phyloP scores from a whole-genome alignment of 2,329 filamentous ascomycete genomes.

The Cercospora sesami region DNA sequence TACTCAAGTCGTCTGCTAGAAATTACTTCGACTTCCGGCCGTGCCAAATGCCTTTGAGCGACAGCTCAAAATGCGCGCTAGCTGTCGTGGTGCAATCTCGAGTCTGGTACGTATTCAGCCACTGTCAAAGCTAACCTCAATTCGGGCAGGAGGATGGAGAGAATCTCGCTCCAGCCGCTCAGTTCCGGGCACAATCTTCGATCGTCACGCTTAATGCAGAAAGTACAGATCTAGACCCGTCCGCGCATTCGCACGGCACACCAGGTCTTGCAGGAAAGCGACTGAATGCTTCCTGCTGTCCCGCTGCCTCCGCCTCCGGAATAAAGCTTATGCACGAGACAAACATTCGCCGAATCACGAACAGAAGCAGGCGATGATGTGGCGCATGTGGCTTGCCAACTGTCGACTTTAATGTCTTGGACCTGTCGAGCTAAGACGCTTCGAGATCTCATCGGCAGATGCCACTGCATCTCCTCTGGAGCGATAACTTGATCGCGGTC shows the following conservation, averaged over 20 bases:
- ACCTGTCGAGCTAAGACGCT: not conserved
- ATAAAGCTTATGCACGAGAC: not conserved
- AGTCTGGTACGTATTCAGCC: no score
- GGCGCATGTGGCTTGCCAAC: not conserved
- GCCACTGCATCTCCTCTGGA: not conserved
- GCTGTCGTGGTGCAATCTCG: no score
- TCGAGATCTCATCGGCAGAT: not conserved
- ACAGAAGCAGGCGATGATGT: not conserved
- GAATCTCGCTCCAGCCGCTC: not conserved
- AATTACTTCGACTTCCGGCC: no score
- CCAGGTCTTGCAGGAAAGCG: not conserved
- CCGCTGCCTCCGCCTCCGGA: not conserved
- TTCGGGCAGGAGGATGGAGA: not conserved
- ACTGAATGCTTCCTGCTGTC: not conserved
- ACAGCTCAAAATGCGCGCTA: no score
- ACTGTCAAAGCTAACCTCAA: not conserved
- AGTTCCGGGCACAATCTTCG: not conserved
- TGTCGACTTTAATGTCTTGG: not conserved
- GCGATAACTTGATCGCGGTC: not conserved
- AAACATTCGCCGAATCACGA: not conserved
- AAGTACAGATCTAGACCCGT: not conserved
- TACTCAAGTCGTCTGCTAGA: no score
- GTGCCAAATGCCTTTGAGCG: no score
- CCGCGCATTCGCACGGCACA: not conserved
- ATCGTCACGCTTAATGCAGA: not conserved